Percentiles rank a stretch among this genome's conserved stretches.
Conservation (phyloP, 352 stramenopile genomes). For the Plasmopara halstedii region DNA sequence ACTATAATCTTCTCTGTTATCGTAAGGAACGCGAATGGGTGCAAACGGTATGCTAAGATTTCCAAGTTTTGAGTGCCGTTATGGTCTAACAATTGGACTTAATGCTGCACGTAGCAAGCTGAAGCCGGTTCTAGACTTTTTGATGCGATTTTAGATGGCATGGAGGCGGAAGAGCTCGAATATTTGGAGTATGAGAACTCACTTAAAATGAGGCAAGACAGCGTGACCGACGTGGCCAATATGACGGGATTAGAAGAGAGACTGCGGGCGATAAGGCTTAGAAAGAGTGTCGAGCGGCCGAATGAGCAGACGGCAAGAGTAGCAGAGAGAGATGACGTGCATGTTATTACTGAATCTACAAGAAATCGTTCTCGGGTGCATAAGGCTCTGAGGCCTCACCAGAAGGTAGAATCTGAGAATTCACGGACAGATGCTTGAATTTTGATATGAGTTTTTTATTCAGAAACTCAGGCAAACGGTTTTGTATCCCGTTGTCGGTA, state of each 20-base stretch:
- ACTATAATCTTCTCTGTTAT: constrained; percentile 50
- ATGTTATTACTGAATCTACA: background rate
- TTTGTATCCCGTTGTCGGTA: constrained; percentile 50
- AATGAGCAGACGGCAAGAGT: constrained; percentile 11
- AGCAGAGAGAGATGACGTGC: constrained; percentile 11
- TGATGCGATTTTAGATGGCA: constrained; percentile 71
- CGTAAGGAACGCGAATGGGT: constrained; percentile 64
- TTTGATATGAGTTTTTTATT: background rate
- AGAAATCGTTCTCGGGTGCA: constrained; percentile 1
- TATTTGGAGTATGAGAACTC: constrained; percentile 50
- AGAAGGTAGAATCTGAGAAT: constrained; percentile 14
- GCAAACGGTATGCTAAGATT: constrained; percentile 29
- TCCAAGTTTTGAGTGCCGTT: background rate
- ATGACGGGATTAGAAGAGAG: constrained; percentile 40
- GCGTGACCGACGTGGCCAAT: constrained; percentile 5
- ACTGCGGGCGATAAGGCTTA: constrained; percentile 42
- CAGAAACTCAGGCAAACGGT: constrained; percentile 11
- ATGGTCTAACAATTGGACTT: constrained; percentile 1
- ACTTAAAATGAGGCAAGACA: constrained; percentile 11
- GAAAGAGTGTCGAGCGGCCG: constrained; percentile 17
- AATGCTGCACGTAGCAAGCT: constrained; percentile 42
- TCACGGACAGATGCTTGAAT: background rate
- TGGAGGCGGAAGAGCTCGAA: constrained; percentile 59
- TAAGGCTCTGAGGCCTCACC: constrained; percentile 6
- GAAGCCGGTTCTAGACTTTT: constrained; percentile 53